A percentile compares a stretch with the other conserved stretches of the same genome.
Conservation (phyloP, 805 yeast genomes). For the Clavispora fructus region DNA sequence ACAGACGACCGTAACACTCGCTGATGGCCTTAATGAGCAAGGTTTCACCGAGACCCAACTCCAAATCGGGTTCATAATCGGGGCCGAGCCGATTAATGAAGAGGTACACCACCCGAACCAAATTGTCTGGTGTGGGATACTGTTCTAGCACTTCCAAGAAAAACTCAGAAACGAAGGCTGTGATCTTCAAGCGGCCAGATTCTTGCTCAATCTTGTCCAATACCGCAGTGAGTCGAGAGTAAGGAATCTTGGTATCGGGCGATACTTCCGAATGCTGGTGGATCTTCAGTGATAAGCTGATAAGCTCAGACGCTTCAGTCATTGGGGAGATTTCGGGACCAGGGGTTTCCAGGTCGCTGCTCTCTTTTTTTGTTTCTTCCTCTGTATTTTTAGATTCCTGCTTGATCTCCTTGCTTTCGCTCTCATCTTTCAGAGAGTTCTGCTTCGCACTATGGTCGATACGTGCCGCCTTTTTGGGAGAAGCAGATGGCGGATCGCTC, state of each 20-base stretch:
- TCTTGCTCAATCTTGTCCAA: slow-evolving; percentile 78
- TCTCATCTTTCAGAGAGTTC: neutral
- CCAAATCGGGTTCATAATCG: slow-evolving; percentile 86
- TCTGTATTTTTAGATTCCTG: neutral
- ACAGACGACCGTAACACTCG: slow-evolving; percentile 81
- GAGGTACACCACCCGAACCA: slow-evolving; percentile 72
- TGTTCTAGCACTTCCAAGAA: slow-evolving; percentile 57
- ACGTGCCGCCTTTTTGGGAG: neutral
- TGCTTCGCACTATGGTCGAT: neutral
- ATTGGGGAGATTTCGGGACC: neutral
- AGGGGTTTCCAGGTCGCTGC: neutral
- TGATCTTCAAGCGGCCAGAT: slow-evolving; percentile 77
- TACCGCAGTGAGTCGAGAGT: slow-evolving; percentile 48
- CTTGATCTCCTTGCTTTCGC: neutral
- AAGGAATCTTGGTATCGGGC: slow-evolving; percentile 19
- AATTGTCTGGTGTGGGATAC: slow-evolving; percentile 30
- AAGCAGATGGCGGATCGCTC: neutral
- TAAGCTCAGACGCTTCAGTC: slow-evolving; percentile 9
- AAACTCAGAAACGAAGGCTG: slow-evolving; percentile 68
- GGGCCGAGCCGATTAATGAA: slow-evolving; percentile 90
- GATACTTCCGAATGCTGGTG: slow-evolving; percentile 5
- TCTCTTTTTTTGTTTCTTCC: neutral
- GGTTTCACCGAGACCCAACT: slow-evolving; percentile 90
- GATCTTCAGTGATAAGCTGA: slow-evolving; percentile 8
- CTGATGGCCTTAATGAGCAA: slow-evolving; percentile 81